These are phyloP conservation scores for Penicillium odoratum DNA, from an alignment of 495 filamentous ascomycete species.

Conservation along the genomic window DNA sequence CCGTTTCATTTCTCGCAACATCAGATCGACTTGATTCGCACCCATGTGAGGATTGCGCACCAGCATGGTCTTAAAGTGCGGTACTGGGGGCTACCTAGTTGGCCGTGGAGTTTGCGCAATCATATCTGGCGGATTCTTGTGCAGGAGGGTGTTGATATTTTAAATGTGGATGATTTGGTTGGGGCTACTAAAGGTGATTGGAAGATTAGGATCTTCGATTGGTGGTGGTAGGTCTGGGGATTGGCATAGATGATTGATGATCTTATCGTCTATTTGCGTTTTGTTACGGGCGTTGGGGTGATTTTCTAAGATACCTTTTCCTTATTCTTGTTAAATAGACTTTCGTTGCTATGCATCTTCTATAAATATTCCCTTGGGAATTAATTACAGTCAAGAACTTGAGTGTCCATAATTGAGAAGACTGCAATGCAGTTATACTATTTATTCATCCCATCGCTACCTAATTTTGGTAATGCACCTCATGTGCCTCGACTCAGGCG, in stretches of 20 bases:
- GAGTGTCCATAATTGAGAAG: background rate
- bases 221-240: constrained; percentile 27
- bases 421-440: constrained; percentile 1
- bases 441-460: background rate
- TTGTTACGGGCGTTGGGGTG: constrained; percentile 2
- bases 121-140: constrained; percentile 73
- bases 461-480: constrained; percentile 2
- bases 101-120: constrained; percentile 74
- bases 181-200: constrained; percentile 50
- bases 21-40: constrained; percentile 62
- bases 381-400: background rate
- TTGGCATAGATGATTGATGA: constrained; percentile 6
- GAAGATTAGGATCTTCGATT: constrained; percentile 40
- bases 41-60: constrained; percentile 69
- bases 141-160: constrained; percentile 68
- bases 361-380: background rate
- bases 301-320: constrained; percentile 15
- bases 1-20: constrained; percentile 37
- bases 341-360: background rate
- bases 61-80: constrained; percentile 66
- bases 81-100: constrained; percentile 78
- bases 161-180: constrained; percentile 79
- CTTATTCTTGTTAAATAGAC: background rate
- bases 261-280: background rate
- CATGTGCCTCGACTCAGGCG: background rate